Evolutionary conservation across 2,329 filamentous ascomycete species (phyloP).

Genomic region (Trichoderma afroharzianum): DNA sequence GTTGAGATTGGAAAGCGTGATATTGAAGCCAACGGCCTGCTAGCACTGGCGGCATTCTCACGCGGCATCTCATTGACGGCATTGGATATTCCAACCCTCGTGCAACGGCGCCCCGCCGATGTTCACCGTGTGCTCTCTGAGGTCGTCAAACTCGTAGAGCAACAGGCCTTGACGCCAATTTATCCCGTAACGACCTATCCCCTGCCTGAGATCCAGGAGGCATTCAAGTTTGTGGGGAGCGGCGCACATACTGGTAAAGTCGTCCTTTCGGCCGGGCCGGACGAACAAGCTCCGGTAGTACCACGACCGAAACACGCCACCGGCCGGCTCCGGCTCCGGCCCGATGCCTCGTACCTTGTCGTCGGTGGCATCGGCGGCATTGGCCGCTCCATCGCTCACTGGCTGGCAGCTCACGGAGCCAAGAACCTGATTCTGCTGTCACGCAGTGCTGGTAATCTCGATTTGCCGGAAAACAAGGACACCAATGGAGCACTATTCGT

Average conservation of each 20-base stretch:
- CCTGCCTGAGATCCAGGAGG: conserved; percentile 5
- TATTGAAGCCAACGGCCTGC: neutral
- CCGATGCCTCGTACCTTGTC: neutral
- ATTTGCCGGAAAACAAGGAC: neutral
- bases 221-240: conserved; percentile 21
- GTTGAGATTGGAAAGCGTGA: neutral
- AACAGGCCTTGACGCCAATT: neutral
- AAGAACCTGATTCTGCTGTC: neutral
- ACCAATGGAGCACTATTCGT: neutral
- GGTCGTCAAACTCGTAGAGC: neutral
- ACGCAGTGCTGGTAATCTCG: neutral
- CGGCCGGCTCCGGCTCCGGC: neutral
- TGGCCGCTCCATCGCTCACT: neutral
- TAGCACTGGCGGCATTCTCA: neutral
- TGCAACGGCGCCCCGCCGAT: neutral
- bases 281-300: neutral
- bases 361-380: neutral
- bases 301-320: neutral
- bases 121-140: neutral
- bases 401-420: neutral
- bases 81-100: neutral
- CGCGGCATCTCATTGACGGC: neutral
- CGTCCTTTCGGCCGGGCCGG: conserved; percentile 13
- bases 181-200: neutral
- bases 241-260: conserved; percentile 24